Conservation (phyloP, 768 basidiomycete genomes). For the Russula sp. region DNA sequence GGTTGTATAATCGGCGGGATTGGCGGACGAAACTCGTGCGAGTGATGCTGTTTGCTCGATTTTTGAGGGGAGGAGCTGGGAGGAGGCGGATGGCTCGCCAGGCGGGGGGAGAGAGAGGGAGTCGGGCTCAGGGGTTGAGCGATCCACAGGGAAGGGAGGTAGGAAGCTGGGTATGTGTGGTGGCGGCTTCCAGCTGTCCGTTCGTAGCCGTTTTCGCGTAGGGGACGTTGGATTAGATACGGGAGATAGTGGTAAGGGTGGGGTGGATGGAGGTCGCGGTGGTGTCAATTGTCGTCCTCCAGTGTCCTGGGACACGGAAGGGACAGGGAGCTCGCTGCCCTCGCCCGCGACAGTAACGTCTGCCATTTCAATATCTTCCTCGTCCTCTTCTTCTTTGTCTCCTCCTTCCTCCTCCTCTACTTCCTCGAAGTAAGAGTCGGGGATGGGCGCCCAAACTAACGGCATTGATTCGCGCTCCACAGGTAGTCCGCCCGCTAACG, state of each 20-base stretch:
- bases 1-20: constrained; percentile 62
- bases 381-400: constrained; percentile 27
- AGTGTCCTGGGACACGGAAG: constrained; percentile 15
- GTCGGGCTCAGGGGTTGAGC: constrained; percentile 29
- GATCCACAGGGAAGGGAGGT: constrained; percentile 55
- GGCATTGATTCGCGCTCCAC: constrained; percentile 52
- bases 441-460: constrained; percentile 38
- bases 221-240: constrained; percentile 56
- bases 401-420: constrained; percentile 33
- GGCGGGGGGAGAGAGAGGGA: constrained; percentile 35
- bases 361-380: constrained; percentile 20
- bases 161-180: constrained; percentile 59
- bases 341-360: constrained; percentile 18
- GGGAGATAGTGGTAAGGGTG: constrained; percentile 48
- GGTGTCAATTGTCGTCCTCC: constrained; percentile 19
- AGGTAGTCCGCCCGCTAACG: constrained; percentile 50
- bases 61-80: constrained; percentile 35
- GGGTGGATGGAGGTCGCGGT: constrained; percentile 31
- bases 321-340: constrained; percentile 12
- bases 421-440: constrained; percentile 27
- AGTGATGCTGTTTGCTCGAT: constrained; percentile 34
- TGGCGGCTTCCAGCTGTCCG: constrained; percentile 53
- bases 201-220: constrained; percentile 51
- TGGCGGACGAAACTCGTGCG: constrained; percentile 37
- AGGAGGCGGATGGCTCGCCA: constrained; percentile 31